Conservation (phyloP, 345 rosid genomes). For the Populus simonii region DNA sequence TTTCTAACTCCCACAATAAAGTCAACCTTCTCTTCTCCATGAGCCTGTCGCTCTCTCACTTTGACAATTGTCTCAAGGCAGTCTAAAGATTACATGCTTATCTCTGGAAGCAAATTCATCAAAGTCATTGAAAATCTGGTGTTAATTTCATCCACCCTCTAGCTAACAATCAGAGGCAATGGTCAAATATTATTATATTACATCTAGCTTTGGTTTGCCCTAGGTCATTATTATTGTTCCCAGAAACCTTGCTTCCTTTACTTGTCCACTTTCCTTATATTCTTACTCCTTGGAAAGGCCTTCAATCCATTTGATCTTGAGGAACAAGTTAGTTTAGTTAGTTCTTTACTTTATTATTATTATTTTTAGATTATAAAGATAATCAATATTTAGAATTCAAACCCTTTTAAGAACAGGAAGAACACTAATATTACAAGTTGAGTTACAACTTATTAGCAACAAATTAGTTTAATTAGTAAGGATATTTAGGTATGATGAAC, state of each 20-base stretch:
- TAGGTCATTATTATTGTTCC: constrained; percentile 2
- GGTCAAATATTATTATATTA: constrained; percentile 37
- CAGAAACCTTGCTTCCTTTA: constrained; percentile 5
- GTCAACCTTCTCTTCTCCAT: constrained; percentile 25
- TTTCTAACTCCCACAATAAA: constrained; percentile 13
- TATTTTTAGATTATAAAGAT: too few relatives aligned
- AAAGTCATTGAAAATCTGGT: constrained; percentile 41
- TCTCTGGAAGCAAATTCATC: constrained; percentile 24
- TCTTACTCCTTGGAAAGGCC: not conserved
- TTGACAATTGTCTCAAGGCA: constrained; percentile 22
- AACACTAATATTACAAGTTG: too few relatives aligned
- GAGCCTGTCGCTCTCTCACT: not conserved
- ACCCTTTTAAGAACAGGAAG: too few relatives aligned
- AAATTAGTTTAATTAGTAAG: too few relatives aligned
- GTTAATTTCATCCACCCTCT: constrained; percentile 40
- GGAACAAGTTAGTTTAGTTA: not conserved
- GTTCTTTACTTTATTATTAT: not conserved
- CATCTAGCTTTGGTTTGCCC: not conserved
- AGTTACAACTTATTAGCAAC: too few relatives aligned
- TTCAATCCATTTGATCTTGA: not conserved
- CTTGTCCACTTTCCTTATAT: constrained; percentile 2
- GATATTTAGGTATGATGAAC: too few relatives aligned
- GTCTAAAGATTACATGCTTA: not conserved
- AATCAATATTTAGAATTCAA: too few relatives aligned
- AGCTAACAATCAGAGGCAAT: constrained; percentile 31